phyloP scores from a whole-genome alignment of 2,329 filamentous ascomycete species.

The Cercospora sojina region DNA sequence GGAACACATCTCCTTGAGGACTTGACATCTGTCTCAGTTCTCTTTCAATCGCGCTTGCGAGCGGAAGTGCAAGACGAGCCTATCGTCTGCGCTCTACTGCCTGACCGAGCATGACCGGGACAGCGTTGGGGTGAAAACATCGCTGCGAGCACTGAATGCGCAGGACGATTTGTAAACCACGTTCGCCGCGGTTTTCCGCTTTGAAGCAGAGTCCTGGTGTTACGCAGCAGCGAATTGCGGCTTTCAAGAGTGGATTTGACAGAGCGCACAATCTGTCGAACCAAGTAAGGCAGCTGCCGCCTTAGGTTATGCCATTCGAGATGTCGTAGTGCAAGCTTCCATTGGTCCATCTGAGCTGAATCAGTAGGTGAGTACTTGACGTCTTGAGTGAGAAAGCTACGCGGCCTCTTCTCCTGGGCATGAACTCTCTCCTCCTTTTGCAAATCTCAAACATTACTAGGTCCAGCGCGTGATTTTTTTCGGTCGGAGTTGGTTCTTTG shows the following conservation, averaged over 20 bases:
- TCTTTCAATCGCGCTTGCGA: constrained; percentile 3
- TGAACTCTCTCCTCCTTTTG: neutral
- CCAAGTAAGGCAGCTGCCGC: neutral
- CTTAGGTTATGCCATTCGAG: neutral
- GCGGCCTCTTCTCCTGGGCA: neutral
- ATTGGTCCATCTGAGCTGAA: neutral
- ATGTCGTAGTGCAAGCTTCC: neutral
- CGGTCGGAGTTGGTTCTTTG: neutral
- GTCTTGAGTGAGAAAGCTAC: neutral
- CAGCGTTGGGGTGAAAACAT: neutral
- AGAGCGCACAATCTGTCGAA: neutral
- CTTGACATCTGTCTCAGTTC: constrained; percentile 5
- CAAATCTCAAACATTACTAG: neutral
- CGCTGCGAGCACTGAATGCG: neutral
- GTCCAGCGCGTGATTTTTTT: neutral
- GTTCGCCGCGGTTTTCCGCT: neutral
- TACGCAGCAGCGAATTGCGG: neutral
- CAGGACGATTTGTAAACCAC: neutral
- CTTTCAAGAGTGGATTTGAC: neutral
- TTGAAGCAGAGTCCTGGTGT: neutral
- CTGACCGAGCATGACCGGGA: neutral
- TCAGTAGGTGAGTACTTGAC: neutral
- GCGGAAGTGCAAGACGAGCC: neutral
- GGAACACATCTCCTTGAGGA: neutral
- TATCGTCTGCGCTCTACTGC: neutral